Evolutionary conservation across 2,329 filamentous ascomycete species (phyloP), one percentile per base, ranked within the genome.

Genomic region (Cryphonectria carpinicola): DNA sequence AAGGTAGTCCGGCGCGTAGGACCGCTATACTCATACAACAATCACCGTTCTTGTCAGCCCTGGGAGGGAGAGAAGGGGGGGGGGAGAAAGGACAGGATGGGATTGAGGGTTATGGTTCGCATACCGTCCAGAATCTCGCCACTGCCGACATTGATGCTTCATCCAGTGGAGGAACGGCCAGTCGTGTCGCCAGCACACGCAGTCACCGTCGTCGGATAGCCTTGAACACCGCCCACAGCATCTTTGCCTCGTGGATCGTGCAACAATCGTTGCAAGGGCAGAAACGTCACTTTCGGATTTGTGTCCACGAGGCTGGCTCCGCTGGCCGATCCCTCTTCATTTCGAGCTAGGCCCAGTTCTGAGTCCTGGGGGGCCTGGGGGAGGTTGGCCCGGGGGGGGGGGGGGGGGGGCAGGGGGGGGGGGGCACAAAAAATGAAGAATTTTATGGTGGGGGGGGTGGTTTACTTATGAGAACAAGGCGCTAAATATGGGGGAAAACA

Each of bases 1-100:
- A 41, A 97, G 81, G 81, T 97, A 98, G 80, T 99, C 96, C 7
- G 93, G 89, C 14, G 93, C 93, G 83, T 98, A 96, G 1, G 93
- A 94, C 79, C 90, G 91, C 88, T 94, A 77, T 61, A 76, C 68
- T 22, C 37, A 58, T 17, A 22, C 46, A 49, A 58, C 41, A 14
- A 41, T 63, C 56, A 72, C 43, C 32, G 13, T 66, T 66, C 7
- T 39, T 39, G 37, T 39, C 6, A 60, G 41, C 58, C n/a, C 72
- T 69, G 65, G 41, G 41, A 6, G 39, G 14, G 11, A n/a, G n/a
- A n/a, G n/a, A n/a, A n/a, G n/a, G 25, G 19, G 37, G 28, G 28
- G 28, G 28, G 28, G 28, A 28, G 28, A 28, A 32, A 32, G 32
- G 61, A 28, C 4, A 25, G 28, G 46, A 49, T 49, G 43, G 43